Base-by-base conservation (phyloP, 1,284 basidiomycete species). In the Malassezia sympodialis region DNA sequence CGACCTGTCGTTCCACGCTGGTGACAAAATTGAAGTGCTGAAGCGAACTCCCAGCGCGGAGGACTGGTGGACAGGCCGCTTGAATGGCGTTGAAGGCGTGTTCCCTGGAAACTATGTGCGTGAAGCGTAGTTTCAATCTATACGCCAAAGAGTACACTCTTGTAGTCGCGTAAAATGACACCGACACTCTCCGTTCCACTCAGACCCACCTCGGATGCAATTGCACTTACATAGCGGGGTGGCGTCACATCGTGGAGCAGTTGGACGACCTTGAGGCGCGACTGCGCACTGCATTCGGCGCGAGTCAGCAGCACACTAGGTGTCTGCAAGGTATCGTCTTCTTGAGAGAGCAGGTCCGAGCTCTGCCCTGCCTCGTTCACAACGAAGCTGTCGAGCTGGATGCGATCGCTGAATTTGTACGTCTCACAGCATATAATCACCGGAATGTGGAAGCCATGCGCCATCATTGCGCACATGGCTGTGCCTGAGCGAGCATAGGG, bases 341-440 rank as follows among this genome's bases (percentile, higher is more conserved):
- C 53, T 7, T 60, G 46, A 7, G 39, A 45, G 8, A 71, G 51
- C 7, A 69, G 59, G 14, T 67, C 64, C 0, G 49, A 40, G 24
- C 65, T 60, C 24, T 65, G 63, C 14, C 65, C 67, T 31, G 94
- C 79, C 76, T 99, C 94, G 73, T 99, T 99, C 75, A 88, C 89
- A 27, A 88, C 90, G 62, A 99, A 90, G 28, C 87, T 87, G 76
- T 99, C 94, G 47, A 98, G 79, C 75, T 89, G 85, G 31, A 98
- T 86, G 31, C 84, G 83, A 66, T 98, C 94, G 21, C 87, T 87
- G 69, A 94, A 96, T 76, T 99, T 99, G 80, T 96, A 96, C 17
- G 94, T 98, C 77, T 98, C 94, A 46, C 91, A 94, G 67, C 90
- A 96, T 15, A 93, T 90, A 48, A 98, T 84, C 15, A 96, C 90